Conservation (phyloP, 805 yeast genomes). For the Metschnikowia dekortorum region DNA sequence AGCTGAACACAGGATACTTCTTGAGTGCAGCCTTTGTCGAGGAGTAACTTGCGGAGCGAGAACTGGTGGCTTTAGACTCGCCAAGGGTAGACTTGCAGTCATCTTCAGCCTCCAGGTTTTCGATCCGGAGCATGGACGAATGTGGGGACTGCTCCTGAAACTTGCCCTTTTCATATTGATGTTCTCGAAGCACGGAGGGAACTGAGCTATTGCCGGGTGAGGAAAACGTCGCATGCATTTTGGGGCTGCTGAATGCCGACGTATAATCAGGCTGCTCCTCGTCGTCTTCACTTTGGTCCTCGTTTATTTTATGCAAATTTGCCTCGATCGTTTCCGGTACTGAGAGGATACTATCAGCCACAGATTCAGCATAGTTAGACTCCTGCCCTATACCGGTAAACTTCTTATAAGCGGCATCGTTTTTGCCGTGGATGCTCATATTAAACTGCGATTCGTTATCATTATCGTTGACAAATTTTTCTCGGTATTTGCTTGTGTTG, state of each 20-base stretch:
- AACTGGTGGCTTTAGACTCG: neutral
- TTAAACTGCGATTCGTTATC: slow-evolving; percentile 33
- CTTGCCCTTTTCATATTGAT: slow-evolving; percentile 8
- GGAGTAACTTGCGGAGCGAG: neutral
- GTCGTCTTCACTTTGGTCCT: slow-evolving; percentile 28
- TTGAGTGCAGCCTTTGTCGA: neutral
- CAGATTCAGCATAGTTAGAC: slow-evolving; percentile 17
- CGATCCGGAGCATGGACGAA: slow-evolving; percentile 5
- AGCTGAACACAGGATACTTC: slow-evolving; percentile 33
- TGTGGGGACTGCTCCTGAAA: slow-evolving; percentile 12
- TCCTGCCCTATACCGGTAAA: slow-evolving; percentile 28
- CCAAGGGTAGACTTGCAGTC: neutral
- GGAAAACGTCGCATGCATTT: neutral
- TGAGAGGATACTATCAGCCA: slow-evolving; percentile 20
- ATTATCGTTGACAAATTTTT: slow-evolving; percentile 43
- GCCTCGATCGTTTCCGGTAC: slow-evolving; percentile 41
- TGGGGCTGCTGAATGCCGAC: slow-evolving; percentile 8
- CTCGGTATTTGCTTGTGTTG: slow-evolving; percentile 47
- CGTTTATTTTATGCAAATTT: slow-evolving; percentile 29
- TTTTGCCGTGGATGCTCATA: slow-evolving; percentile 14
- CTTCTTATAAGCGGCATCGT: slow-evolving; percentile 26
- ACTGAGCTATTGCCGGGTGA: slow-evolving; percentile 6
- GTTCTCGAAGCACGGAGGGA: slow-evolving; percentile 13
- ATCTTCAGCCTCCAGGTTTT: slow-evolving; percentile 1
- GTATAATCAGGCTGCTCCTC: slow-evolving; percentile 11